A percentile compares a stretch with the other conserved stretches of the same genome.
Conservation (phyloP, 116 monocot species). For the Phalaenopsis hybrid region DNA sequence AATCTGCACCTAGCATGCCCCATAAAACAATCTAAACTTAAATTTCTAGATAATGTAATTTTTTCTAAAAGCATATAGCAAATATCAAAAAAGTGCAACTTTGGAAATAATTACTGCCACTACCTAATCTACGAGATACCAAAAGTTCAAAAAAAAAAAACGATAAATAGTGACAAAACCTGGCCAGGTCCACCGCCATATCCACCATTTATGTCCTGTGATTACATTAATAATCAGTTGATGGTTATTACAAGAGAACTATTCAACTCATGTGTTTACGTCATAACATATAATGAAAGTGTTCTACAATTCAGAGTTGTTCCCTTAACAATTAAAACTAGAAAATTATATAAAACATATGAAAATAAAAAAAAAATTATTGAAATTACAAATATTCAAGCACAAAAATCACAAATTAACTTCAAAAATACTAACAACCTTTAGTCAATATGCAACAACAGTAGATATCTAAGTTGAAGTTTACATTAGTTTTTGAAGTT, state of each 20-base stretch:
- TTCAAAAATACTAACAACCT: background rate
- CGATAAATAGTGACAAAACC: slow-evolving; percentile 35
- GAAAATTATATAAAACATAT: background rate
- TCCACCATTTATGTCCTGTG: slow-evolving; percentile 76
- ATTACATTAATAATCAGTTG: slow-evolving; percentile 3
- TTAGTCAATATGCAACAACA: background rate
- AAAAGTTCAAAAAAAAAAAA: background rate
- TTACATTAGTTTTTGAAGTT: too few species aligned
- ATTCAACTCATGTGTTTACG: background rate
- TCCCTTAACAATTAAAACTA: background rate
- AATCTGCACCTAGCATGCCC: background rate
- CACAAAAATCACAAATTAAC: background rate
- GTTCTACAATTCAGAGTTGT: background rate
- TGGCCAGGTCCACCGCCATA: slow-evolving; percentile 99
- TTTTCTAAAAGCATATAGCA: background rate
- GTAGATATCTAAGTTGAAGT: background rate
- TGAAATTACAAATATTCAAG: background rate
- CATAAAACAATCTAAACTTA: background rate
- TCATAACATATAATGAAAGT: background rate
- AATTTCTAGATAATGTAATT: background rate
- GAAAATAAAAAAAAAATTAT: background rate
- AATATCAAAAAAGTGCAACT: background rate
- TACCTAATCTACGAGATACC: background rate
- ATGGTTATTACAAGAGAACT: background rate
- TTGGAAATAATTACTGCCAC: background rate